Conservation (phyloP, 2,329 filamentous ascomycete genomes). For the Blumeria graminis region DNA sequence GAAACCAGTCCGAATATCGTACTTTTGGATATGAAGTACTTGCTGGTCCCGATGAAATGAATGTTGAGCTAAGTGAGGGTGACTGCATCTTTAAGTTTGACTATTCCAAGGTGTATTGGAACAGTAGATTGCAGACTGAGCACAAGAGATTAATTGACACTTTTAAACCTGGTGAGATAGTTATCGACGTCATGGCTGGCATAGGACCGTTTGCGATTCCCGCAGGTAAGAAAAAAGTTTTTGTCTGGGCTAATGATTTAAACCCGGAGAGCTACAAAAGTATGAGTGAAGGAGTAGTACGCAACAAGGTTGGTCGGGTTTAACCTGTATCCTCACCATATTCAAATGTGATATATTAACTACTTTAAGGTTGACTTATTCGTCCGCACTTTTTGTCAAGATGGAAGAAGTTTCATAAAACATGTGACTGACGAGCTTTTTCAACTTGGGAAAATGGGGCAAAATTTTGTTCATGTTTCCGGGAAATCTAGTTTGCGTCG, state of each 20-base stretch:
- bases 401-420: slow-evolving; percentile 62
- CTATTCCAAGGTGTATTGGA: slow-evolving; percentile 96
- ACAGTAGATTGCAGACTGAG: slow-evolving; percentile 71
- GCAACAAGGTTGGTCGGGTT: slow-evolving; percentile 45
- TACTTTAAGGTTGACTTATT: slow-evolving; percentile 31
- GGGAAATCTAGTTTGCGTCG: slow-evolving; percentile 3
- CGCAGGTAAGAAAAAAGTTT: slow-evolving; percentile 68
- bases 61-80: slow-evolving; percentile 62
- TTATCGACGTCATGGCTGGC: slow-evolving; percentile 92
- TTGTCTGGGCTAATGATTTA: slow-evolving; percentile 92
- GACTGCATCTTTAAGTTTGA: slow-evolving; percentile 78
- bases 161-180: slow-evolving; percentile 66
- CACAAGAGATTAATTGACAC: slow-evolving; percentile 55
- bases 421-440: slow-evolving; percentile 37
- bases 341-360: slow-evolving; percentile 16
- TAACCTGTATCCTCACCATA: slow-evolving; percentile 1
- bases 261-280: slow-evolving; percentile 70
- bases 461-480: slow-evolving; percentile 28
- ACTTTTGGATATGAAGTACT: slow-evolving; percentile 88
- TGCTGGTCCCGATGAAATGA: slow-evolving; percentile 55
- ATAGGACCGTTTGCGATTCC: slow-evolving; percentile 89
- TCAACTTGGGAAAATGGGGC: slow-evolving; percentile 22
- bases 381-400: slow-evolving; percentile 57
- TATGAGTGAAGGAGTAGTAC: slow-evolving; percentile 41
- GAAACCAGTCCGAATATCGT: slow-evolving; percentile 60